Base-by-base conservation (phyloP, 257 asterid species). In the Ilex asprella region DNA sequence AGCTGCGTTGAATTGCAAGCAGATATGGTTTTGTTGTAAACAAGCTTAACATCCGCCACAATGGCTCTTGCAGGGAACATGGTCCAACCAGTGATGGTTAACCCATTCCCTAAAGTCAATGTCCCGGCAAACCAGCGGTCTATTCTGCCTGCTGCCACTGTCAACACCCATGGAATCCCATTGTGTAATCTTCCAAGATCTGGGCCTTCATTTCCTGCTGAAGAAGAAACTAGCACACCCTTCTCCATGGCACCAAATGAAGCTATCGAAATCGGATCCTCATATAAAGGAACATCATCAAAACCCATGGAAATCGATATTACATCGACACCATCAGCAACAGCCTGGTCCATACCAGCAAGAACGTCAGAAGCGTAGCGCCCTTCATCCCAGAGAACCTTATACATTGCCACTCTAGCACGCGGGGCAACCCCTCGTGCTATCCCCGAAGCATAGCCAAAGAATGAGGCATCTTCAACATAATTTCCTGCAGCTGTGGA, bases 171-270 rank as follows among this genome's bases (percentile, higher is more conserved):
- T 0, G 85, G 82, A 30, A 73, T 76, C 2, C 74, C 85, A 21
- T 81, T 81, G 35, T 78, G 80, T 15, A 83, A 14, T 2, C 59
- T 63, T 14, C 56, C 81, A 3, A 60, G 61, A 12, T 3, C 12
- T 0, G 67, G 69, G 3, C 82, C 79, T 0, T 59, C 70, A 56
- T 81, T 86, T 52, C 94, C 94, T 1, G 90, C 90, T 0, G 93
- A 84, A 16, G 76, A 59, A 1, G 89, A 84, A 54, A 86, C 95
- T 10, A 86, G 69, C 6, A 86, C 59, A 1, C 86, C 90, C 29
- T 69, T 87, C 61, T 80, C 87, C 83, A 72, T 76, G 8, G 95
- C 91, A 8, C 86, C 85, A 39, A 84, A 84, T 0, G 85, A 66
- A 3, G 86, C 87, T 16, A 86, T 81, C 6, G 82, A 72, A 16